Percentiles rank a stretch among this genome's conserved stretches.
phyloP scores from a whole-genome alignment of 2,329 filamentous ascomycete species.

The Alternaria ethzedia region DNA sequence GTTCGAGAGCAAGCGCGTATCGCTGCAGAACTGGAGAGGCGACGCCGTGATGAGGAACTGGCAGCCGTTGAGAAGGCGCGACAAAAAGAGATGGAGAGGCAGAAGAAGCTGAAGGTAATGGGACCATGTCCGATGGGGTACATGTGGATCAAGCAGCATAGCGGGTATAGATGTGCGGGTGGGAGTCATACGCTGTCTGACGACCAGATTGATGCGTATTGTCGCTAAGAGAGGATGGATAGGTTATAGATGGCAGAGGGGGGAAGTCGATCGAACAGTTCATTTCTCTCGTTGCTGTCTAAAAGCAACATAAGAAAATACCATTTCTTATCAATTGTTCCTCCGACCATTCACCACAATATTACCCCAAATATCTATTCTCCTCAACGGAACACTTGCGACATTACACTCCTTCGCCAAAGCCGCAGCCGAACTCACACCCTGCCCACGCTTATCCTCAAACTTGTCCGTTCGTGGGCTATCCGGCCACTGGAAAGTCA shows the following conservation, averaged over 20 bases:
- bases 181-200: slow-evolving; percentile 45
- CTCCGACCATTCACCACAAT: not conserved
- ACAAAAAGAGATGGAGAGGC: slow-evolving; percentile 49
- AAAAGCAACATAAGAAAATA: not conserved
- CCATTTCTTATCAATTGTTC: not conserved
- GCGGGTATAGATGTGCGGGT: slow-evolving; percentile 68
- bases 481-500: not conserved
- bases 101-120: slow-evolving; percentile 59
- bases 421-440: not conserved
- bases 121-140: slow-evolving; percentile 65
- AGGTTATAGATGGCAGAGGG: not conserved
- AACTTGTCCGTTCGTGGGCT: not conserved
- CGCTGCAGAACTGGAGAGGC: slow-evolving; percentile 24
- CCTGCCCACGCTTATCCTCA: not conserved
- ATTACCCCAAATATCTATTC: not conserved
- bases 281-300: not conserved
- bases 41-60: slow-evolving; percentile 38
- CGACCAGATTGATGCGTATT: slow-evolving; percentile 9
- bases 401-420: not conserved
- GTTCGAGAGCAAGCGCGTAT: slow-evolving; percentile 26
- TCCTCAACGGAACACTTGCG: not conserved
- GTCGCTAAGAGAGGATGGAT: not conserved
- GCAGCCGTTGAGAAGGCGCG: slow-evolving; percentile 50
- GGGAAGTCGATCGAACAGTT: not conserved
- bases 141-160: slow-evolving; percentile 65